Conservation (phyloP, 352 stramenopile genomes). For the Pythium dissimile region DNA sequence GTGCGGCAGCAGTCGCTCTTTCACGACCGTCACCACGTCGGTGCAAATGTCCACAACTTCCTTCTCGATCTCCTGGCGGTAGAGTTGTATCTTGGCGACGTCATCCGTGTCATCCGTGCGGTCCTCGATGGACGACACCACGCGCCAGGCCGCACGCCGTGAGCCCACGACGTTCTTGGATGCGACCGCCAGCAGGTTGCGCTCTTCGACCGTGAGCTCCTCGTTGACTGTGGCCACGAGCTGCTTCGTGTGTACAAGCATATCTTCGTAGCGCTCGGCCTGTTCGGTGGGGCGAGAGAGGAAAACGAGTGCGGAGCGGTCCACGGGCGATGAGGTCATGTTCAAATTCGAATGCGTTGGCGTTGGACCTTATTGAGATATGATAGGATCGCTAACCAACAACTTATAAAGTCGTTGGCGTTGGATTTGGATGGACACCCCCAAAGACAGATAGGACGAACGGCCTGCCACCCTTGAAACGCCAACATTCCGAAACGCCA, state of each 20-base stretch:
- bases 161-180: slow-evolving; percentile 34
- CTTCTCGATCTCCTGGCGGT: slow-evolving; percentile 25
- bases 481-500: not conserved
- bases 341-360: slow-evolving; percentile 10
- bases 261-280: slow-evolving; percentile 31
- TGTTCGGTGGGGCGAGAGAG: slow-evolving; percentile 35
- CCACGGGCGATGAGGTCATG: slow-evolving; percentile 12
- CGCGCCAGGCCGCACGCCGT: slow-evolving; percentile 25
- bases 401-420: too few relatives aligned
- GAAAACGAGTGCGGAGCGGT: slow-evolving; percentile 30
- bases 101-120: slow-evolving; percentile 30
- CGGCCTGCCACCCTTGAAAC: not conserved
- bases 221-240: slow-evolving; percentile 16
- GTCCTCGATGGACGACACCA: slow-evolving; percentile 26
- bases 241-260: slow-evolving; percentile 25
- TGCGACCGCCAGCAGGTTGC: slow-evolving; percentile 30
- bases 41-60: slow-evolving; percentile 35
- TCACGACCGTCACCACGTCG: slow-evolving; percentile 92
- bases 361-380: slow-evolving; percentile 1
- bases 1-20: slow-evolving; percentile 90
- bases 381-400: too few relatives aligned
- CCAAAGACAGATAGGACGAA: not conserved
- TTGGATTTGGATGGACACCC: not conserved
- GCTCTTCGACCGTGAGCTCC: slow-evolving; percentile 31
- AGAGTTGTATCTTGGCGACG: slow-evolving; percentile 9